phyloP scores from a whole-genome alignment of 169 alveolate genomes.

The Amoebophrya sp. region DNA sequence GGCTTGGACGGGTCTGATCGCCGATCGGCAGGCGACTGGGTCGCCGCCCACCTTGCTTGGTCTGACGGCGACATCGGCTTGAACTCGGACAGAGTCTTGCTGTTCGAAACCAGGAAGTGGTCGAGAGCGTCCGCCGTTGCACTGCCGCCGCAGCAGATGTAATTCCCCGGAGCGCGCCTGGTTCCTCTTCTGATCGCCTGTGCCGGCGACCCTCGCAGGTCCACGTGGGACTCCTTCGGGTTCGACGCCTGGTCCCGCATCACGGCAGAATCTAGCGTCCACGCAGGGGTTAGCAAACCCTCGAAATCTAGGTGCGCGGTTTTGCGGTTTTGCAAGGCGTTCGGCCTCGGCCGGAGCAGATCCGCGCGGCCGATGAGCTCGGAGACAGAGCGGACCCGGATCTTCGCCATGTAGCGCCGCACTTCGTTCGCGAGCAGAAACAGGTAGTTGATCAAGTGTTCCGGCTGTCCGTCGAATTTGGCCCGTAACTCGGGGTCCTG shows the following conservation, averaged over 20 bases:
- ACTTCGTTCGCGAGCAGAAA: constrained; percentile 51
- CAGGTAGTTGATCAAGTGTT: constrained; percentile 48
- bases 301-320: constrained; percentile 27
- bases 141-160: neutral
- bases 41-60: too few relatives aligned
- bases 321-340: neutral
- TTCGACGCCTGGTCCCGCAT: neutral
- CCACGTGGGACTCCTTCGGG: neutral
- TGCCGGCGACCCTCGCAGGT: neutral
- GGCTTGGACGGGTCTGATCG: too few relatives aligned
- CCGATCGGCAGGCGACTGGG: too few relatives aligned
- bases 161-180: neutral
- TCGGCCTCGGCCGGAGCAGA: constrained; percentile 20
- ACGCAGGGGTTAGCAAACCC: constrained; percentile 35
- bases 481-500: constrained; percentile 52
- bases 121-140: neutral
- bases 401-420: constrained; percentile 42
- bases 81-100: neutral
- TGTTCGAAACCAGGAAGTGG: neutral
- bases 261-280: constrained; percentile 26
- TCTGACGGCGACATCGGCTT: too few relatives aligned
- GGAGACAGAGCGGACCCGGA: constrained; percentile 38
- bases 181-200: neutral
- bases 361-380: constrained; percentile 36
- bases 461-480: constrained; percentile 59